These are phyloP conservation scores for Xylaria intraflava DNA, from an alignment of 495 filamentous ascomycete species.

Conservation along the genomic window DNA sequence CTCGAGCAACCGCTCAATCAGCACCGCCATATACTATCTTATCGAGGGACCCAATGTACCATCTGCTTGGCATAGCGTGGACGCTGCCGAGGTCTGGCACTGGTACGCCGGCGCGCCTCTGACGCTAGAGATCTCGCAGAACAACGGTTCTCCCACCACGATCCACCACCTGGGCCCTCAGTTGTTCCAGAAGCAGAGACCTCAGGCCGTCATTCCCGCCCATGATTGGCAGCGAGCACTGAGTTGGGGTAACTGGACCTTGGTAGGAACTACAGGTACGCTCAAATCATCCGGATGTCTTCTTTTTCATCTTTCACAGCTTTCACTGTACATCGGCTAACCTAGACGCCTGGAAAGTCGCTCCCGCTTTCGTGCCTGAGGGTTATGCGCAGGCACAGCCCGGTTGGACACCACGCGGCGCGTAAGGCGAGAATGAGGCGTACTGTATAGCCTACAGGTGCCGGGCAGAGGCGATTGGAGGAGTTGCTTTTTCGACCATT, in stretches of 20 bases:
- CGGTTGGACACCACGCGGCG: slow-evolving; percentile 29
- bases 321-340: not conserved
- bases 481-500: not conserved
- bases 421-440: not conserved
- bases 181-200: slow-evolving; percentile 32
- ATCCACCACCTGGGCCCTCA: slow-evolving; percentile 50
- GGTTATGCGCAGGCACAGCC: slow-evolving; percentile 32
- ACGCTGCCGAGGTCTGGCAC: slow-evolving; percentile 45
- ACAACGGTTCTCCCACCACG: slow-evolving; percentile 20
- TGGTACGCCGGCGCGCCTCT: slow-evolving; percentile 45
- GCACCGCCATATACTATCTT: slow-evolving; percentile 46
- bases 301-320: not conserved
- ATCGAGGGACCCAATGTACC: slow-evolving; percentile 33
- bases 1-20: slow-evolving; percentile 32
- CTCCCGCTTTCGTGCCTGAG: slow-evolving; percentile 33
- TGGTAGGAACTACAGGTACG: slow-evolving; percentile 42
- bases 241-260: slow-evolving; percentile 40
- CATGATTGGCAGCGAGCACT: slow-evolving; percentile 39
- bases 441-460: not conserved
- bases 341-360: slow-evolving; percentile 17
- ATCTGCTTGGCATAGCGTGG: slow-evolving; percentile 44
- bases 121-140: slow-evolving; percentile 27
- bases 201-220: slow-evolving; percentile 35
- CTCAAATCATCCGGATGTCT: not conserved
- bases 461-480: not conserved